A percentile compares a stretch with the other conserved stretches of the same genome.
These are phyloP conservation scores for Elasticomyces elasticus DNA, from an alignment of 495 filamentous ascomycete genomes.

Conservation along the genomic window DNA sequence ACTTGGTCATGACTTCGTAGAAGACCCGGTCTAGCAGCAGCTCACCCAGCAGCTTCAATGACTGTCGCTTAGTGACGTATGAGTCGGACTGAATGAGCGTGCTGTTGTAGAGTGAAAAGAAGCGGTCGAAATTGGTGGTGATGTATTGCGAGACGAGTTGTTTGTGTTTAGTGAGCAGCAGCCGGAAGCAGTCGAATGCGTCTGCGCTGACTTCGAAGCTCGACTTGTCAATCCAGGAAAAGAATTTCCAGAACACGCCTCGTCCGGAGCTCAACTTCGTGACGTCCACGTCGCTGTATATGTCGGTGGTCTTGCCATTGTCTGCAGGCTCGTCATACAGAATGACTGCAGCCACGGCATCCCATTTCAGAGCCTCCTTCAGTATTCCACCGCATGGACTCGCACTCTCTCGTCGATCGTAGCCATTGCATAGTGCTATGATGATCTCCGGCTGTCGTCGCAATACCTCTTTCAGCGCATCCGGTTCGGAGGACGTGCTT, in stretches of 20 bases:
- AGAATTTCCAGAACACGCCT: slow-evolving; percentile 96
- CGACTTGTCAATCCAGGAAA: slow-evolving; percentile 89
- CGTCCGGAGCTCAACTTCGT: slow-evolving; percentile 57
- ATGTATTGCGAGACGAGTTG: slow-evolving; percentile 77
- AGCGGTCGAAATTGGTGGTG: slow-evolving; percentile 74
- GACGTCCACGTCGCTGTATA: slow-evolving; percentile 54
- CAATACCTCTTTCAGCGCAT: slow-evolving; percentile 76
- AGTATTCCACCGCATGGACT: slow-evolving; percentile 87
- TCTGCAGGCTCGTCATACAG: slow-evolving; percentile 77
- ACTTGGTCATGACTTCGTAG: slow-evolving; percentile 94
- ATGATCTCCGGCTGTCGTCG: slow-evolving; percentile 77
- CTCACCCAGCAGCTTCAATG: slow-evolving; percentile 92
- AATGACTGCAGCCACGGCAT: slow-evolving; percentile 77
- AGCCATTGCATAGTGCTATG: slow-evolving; percentile 78
- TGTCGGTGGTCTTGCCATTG: slow-evolving; percentile 40
- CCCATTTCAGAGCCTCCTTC: slow-evolving; percentile 83
- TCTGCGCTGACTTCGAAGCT: slow-evolving; percentile 96
- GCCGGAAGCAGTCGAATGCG: slow-evolving; percentile 92
- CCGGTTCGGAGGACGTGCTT: slow-evolving; percentile 50
- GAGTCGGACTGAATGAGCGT: slow-evolving; percentile 82
- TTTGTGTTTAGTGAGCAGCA: slow-evolving; percentile 91
- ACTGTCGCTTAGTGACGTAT: slow-evolving; percentile 97
- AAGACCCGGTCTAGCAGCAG: slow-evolving; percentile 89
- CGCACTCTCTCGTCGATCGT: slow-evolving; percentile 80
- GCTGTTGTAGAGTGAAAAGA: slow-evolving; percentile 83